Evolutionary conservation across 2,329 filamentous ascomycete genomes (phyloP), one percentile per base, ranked within the genome.

Genomic region (Pyricularia sp.): DNA sequence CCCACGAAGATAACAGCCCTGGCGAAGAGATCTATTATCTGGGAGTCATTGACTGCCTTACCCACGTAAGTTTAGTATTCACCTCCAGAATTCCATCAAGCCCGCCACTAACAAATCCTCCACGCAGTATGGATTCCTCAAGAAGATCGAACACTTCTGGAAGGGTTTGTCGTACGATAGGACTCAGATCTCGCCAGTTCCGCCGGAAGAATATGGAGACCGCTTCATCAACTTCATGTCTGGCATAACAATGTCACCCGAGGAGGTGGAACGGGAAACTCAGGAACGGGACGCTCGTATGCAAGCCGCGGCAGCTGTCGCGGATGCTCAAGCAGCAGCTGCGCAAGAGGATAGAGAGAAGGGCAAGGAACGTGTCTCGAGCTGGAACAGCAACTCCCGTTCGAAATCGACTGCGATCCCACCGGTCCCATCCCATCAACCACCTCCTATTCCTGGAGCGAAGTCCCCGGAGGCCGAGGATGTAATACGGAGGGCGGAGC

Each of bases 21-120:
- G 94, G 91, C 1, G 92, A 97, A 68, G 93, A 97, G 79, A 93
- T 99, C 61, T 99, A 99, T 79, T 99, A 99, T 77, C 87, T 99
- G 9, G 96, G 95, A 50, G 96, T 99, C 74, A 99, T 99, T 78
- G 95, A 99, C 80, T 99, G 95, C 79, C 83, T 99, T 75, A 99
- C 95, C 74, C 93, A 97, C 78, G 93, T 97, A 85, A 88, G 92
- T 87, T 68, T 67, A n/a, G 55, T 12, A 63, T 14, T 12, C 28
- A 50, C 42, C 65, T 66, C 28, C 4, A n/a, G 25, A 42, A 14
- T 30, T 30, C 3, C 20, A 11, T 65, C 6, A 1, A 12, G n/a
- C 2, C 28, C 11, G 28, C 9, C 67, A 30, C 72, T 73, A 67
- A 75, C 72, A 71, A 42, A 2, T 36, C 17, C 55, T 7, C 10